Percentiles rank a stretch among this genome's conserved stretches.
Conservation (phyloP, 2,329 filamentous ascomycete genomes). For the Juglanconis oblonga region DNA sequence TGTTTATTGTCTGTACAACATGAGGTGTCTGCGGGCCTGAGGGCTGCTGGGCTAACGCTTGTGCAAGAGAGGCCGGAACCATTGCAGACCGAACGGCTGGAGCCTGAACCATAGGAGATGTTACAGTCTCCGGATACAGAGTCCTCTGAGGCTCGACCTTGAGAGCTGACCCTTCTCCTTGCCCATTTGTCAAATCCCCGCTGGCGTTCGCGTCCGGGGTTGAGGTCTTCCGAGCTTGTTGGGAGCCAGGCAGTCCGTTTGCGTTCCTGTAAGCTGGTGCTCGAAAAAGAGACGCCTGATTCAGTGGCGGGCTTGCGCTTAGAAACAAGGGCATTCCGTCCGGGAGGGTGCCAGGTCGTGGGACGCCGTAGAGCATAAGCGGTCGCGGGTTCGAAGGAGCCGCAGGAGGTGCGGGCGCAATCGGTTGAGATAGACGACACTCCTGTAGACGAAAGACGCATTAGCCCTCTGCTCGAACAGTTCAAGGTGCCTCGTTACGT, state of each 20-base stretch:
- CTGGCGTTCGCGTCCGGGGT: not conserved
- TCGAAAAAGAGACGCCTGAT: not conserved
- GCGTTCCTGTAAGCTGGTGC: not conserved
- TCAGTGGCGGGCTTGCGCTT: not conserved
- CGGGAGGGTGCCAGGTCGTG: too few relatives aligned
- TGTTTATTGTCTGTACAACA: not conserved
- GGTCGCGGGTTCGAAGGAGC: too few relatives aligned
- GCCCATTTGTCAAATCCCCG: not conserved
- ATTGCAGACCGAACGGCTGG: not conserved
- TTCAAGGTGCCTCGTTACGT: too few relatives aligned
- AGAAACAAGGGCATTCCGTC: not conserved
- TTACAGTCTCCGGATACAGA: not conserved
- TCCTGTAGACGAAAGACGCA: not conserved
- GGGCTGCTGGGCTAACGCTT: not conserved
- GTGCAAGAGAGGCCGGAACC: not conserved
- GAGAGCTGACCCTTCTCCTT: not conserved
- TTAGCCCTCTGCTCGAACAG: not conserved
- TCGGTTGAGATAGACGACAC: not conserved
- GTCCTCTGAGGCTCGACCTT: not conserved
- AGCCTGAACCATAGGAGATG: not conserved
- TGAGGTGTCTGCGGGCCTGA: not conserved
- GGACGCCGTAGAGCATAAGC: too few relatives aligned
- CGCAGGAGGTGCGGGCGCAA: not conserved
- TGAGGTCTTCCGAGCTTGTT: not conserved
- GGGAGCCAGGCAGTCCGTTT: not conserved